These are phyloP conservation scores for Nemania diffusa DNA, from an alignment of 2,329 filamentous ascomycete genomes.

Conservation along the genomic window DNA sequence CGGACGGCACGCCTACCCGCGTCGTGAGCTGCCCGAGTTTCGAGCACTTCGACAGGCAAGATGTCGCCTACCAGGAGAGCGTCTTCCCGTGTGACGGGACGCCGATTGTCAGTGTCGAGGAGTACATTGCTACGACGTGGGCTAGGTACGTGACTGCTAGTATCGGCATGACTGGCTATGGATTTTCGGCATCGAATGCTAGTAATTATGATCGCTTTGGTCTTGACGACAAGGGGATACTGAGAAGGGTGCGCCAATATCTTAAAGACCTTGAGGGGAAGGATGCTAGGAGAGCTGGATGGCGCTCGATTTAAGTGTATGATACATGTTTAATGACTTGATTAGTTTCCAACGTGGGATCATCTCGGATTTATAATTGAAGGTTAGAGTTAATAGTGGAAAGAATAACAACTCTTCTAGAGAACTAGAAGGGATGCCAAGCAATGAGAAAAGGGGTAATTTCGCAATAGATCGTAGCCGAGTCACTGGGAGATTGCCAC, in stretches of 20 bases:
- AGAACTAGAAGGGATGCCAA: too few species aligned
- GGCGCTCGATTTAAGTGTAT: background rate
- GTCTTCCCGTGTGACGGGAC: constrained; percentile 6
- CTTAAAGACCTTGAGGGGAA: background rate
- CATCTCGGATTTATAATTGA: too few species aligned
- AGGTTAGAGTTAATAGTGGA: too few species aligned
- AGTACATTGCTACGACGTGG: constrained; percentile 8
- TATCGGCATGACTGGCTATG: constrained; percentile 1
- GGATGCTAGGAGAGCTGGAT: background rate
- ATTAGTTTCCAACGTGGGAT: too few species aligned
- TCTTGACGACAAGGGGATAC: constrained; percentile 1
- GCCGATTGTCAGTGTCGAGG: constrained; percentile 4
- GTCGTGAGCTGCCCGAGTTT: constrained; percentile 11
- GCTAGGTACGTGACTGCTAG: constrained; percentile 10
- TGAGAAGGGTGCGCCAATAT: background rate
- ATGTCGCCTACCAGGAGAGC: background rate
- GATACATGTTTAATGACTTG: background rate
- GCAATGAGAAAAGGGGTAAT: too few species aligned
- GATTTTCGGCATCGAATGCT: background rate
- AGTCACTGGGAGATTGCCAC: too few species aligned
- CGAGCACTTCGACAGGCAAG: constrained; percentile 9
- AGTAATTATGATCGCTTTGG: constrained; percentile 9
- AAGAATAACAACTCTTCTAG: too few species aligned
- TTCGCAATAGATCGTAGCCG: too few species aligned
- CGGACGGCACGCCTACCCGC: background rate